These are phyloP conservation scores for Boletales sp. DNA, from an alignment of 768 basidiomycete species.

Conservation along the genomic window DNA sequence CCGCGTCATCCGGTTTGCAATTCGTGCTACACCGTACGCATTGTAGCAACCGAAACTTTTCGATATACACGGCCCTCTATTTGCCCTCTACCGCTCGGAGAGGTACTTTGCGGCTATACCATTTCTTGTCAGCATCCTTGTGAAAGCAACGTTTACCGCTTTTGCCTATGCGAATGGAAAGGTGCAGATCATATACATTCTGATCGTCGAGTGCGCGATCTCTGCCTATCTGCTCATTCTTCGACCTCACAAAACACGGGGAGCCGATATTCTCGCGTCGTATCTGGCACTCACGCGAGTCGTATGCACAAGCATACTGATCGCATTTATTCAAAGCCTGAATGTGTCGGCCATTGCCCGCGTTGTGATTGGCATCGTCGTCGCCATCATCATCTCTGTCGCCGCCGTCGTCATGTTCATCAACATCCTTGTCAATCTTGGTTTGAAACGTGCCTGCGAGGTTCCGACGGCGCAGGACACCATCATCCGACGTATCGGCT, in stretches of 20 bases:
- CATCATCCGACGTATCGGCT: conserved; percentile 13
- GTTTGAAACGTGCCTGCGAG: conserved; percentile 26
- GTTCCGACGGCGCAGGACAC: conserved; percentile 14
- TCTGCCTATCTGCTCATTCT: conserved; percentile 50
- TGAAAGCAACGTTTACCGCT: conserved; percentile 71
- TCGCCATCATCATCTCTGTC: conserved; percentile 67
- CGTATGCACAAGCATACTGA: conserved; percentile 63
- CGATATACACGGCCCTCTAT: conserved; percentile 52
- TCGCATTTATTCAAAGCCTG: conserved; percentile 71
- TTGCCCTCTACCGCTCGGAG: conserved; percentile 59
- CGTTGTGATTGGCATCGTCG: conserved; percentile 74
- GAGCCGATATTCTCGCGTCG: conserved; percentile 65
- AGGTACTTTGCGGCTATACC: conserved; percentile 68
- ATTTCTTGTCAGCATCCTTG: conserved; percentile 53
- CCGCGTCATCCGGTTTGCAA: conserved; percentile 46
- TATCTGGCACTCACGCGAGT: conserved; percentile 69
- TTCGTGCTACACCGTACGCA: conserved; percentile 36
- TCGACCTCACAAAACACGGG: conserved; percentile 63
- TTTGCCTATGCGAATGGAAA: conserved; percentile 58
- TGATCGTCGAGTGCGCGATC: conserved; percentile 64
- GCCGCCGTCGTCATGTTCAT: conserved; percentile 66
- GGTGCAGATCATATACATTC: conserved; percentile 63
- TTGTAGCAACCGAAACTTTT: conserved; percentile 36
- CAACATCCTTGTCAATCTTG: conserved; percentile 56
- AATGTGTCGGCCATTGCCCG: conserved; percentile 71